Percentiles rank a stretch among this genome's conserved stretches.
phyloP scores from a whole-genome alignment of 345 rosid species.

The Anastatica hierochuntica region DNA sequence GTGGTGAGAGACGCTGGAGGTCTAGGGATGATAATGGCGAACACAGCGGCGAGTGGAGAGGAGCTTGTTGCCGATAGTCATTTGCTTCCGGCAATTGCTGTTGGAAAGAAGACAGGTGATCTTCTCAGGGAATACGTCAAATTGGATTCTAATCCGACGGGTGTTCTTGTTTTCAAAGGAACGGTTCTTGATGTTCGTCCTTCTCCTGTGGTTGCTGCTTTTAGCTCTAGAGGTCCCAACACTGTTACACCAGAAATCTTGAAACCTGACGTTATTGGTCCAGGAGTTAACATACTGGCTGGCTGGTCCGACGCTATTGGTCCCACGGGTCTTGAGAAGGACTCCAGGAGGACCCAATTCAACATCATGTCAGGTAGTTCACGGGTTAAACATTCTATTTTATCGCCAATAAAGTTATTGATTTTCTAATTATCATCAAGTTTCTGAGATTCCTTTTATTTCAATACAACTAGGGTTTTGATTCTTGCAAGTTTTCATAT shows the following conservation, averaged over 20 bases:
- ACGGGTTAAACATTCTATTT: neutral
- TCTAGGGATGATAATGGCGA: conserved; percentile 75
- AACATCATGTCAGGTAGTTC: conserved; percentile 73
- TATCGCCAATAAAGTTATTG: no score
- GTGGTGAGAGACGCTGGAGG: conserved; percentile 81
- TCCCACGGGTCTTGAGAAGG: conserved; percentile 60
- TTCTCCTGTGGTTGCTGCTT: conserved; percentile 88
- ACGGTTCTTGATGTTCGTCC: conserved; percentile 54
- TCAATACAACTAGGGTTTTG: no score
- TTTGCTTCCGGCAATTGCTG: conserved; percentile 60
- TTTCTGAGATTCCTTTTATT: no score
- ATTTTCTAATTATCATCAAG: no score
- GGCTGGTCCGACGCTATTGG: conserved; percentile 74
- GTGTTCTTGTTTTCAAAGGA: conserved; percentile 47
- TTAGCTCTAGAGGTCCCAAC: conserved; percentile 85
- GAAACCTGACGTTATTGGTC: conserved; percentile 90
- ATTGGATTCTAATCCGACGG: conserved; percentile 41
- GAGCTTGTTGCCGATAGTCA: conserved; percentile 83
- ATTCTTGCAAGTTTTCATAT: no score
- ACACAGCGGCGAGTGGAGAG: conserved; percentile 52
- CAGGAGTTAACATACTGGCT: conserved; percentile 79
- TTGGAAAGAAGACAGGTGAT: conserved; percentile 60
- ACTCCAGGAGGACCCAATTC: conserved; percentile 50
- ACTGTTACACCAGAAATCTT: conserved; percentile 57
- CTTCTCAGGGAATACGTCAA: conserved; percentile 40